These are phyloP conservation scores for Nicotiana otophora DNA, from an alignment of 257 asterid genomes.

Conservation along the genomic window DNA sequence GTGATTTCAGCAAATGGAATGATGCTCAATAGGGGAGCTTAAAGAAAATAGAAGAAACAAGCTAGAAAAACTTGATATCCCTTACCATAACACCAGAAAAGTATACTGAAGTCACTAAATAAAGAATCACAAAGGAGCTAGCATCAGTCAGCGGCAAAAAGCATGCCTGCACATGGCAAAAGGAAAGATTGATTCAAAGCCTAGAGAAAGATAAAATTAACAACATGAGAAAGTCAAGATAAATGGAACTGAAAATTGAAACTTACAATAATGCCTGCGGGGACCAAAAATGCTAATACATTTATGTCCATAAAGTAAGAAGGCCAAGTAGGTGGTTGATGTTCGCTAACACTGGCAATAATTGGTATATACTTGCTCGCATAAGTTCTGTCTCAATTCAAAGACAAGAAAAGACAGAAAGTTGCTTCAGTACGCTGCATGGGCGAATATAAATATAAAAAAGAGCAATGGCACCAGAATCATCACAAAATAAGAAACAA, in stretches of 20 bases:
- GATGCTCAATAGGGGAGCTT: background rate
- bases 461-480: background rate
- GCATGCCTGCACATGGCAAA: constrained; percentile 72
- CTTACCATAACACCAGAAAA: constrained; percentile 99
- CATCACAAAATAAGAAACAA: background rate
- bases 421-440: constrained; percentile 20
- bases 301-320: constrained; percentile 98
- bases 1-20: constrained; percentile 25
- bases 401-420: constrained; percentile 9
- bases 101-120: constrained; percentile 91
- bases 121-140: constrained; percentile 90
- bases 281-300: constrained; percentile 95
- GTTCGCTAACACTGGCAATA: constrained; percentile 98
- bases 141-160: constrained; percentile 96
- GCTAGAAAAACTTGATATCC: constrained; percentile 8
- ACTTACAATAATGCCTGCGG: constrained; percentile 97
- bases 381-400: constrained; percentile 69
- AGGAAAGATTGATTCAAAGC: constrained; percentile 10
- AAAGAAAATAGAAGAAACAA: background rate
- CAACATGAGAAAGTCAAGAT: background rate
- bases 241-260: constrained; percentile 9
- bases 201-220: constrained; percentile 5
- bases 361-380: constrained; percentile 99
- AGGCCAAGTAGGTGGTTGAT: constrained; percentile 99
- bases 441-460: background rate